Evolutionary conservation across 176 grass and related monocot species (phyloP).

Genomic region (Oryza rufipogon): DNA sequence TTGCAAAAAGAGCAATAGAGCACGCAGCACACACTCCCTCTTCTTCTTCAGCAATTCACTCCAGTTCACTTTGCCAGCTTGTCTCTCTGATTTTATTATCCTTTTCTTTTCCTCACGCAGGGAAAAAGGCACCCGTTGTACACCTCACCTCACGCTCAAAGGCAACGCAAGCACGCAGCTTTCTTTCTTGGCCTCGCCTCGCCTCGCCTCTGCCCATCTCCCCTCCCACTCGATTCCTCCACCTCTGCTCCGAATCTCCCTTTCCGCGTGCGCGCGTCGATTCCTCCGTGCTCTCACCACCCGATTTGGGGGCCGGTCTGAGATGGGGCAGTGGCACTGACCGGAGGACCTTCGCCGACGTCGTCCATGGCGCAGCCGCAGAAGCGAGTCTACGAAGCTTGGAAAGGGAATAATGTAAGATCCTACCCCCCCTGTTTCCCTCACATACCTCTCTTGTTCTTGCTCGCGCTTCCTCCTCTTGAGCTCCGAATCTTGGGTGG

Average conservation of each 20-base stretch:
- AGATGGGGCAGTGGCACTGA: constrained; percentile 42
- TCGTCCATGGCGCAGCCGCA: constrained; percentile 65
- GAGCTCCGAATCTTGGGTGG: constrained; percentile 6
- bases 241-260: constrained; percentile 42
- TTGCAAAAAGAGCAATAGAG: constrained; percentile 8
- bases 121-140: constrained; percentile 43
- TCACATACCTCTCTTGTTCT: neutral
- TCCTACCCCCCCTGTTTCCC: constrained; percentile 20
- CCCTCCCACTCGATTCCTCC: constrained; percentile 10
- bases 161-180: constrained; percentile 46
- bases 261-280: constrained; percentile 32
- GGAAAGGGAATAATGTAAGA: constrained; percentile 93
- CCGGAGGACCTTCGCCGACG: constrained; percentile 28
- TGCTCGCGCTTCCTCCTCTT: neutral
- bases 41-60: neutral
- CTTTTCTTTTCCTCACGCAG: neutral
- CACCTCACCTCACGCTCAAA: constrained; percentile 49
- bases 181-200: constrained; percentile 27
- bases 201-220: constrained; percentile 9
- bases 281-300: constrained; percentile 27
- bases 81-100: constrained; percentile 23
- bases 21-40: neutral
- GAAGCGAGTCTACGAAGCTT: constrained; percentile 66
- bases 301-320: neutral
- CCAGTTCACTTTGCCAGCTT: constrained; percentile 32